These are phyloP conservation scores for Quercus variabilis DNA, from an alignment of 306 rosid species.

Conservation along the genomic window DNA sequence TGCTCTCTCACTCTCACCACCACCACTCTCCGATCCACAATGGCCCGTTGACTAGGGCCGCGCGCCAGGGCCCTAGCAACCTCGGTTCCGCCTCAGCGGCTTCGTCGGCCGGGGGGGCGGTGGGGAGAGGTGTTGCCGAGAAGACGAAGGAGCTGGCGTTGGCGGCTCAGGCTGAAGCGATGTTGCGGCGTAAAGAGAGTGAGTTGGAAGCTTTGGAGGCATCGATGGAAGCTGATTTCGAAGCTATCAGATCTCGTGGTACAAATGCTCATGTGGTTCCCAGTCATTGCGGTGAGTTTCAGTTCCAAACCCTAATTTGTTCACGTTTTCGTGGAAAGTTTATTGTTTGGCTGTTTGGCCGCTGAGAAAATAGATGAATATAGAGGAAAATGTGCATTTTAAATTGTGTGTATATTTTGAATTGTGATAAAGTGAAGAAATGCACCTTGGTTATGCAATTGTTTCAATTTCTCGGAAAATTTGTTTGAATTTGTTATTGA, in stretches of 20 bases:
- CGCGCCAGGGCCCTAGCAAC: slow-evolving; percentile 69
- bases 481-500: background rate
- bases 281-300: slow-evolving; percentile 76
- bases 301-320: slow-evolving; percentile 29
- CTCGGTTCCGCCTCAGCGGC: slow-evolving; percentile 20
- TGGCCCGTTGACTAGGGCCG: slow-evolving; percentile 80
- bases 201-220: slow-evolving; percentile 67
- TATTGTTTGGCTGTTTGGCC: slow-evolving; percentile 9
- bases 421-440: background rate
- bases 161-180: slow-evolving; percentile 29
- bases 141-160: slow-evolving; percentile 33
- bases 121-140: slow-evolving; percentile 4
- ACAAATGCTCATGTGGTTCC: slow-evolving; percentile 72
- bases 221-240: slow-evolving; percentile 62
- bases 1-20: slow-evolving; percentile 32
- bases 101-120: slow-evolving; percentile 9
- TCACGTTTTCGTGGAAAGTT: background rate
- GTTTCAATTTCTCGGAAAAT: background rate
- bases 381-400: background rate
- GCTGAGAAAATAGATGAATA: slow-evolving; percentile 6
- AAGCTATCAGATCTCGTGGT: slow-evolving; percentile 78
- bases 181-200: slow-evolving; percentile 48
- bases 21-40: slow-evolving; percentile 55
- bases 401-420: background rate
- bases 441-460: background rate